A percentile compares a stretch with the other conserved stretches of the same genome.
Conservation (phyloP, 2,329 filamentous ascomycete genomes). For the Ascochyta rabiei region DNA sequence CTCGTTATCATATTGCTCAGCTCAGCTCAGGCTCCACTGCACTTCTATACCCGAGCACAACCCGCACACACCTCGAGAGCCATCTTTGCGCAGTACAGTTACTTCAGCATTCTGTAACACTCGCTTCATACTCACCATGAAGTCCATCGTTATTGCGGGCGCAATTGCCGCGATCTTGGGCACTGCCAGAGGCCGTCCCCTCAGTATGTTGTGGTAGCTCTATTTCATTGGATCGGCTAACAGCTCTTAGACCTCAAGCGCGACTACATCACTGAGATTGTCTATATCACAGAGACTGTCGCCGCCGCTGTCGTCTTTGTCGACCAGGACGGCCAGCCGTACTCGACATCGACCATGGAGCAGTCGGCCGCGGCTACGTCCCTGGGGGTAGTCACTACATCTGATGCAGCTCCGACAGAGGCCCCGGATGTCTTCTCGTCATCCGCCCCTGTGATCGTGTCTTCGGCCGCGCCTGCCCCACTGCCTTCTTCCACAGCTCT, state of each 20-base stretch:
- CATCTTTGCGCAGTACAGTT: slow-evolving; percentile 27
- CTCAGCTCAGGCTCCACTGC: slow-evolving; percentile 5
- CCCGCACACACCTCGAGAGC: slow-evolving; percentile 11
- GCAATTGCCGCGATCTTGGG: slow-evolving; percentile 48
- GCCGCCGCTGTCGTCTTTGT: slow-evolving; percentile 42
- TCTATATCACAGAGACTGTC: slow-evolving; percentile 39
- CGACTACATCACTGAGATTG: slow-evolving; percentile 38
- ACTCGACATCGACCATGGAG: slow-evolving; percentile 30
- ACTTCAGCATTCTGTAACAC: slow-evolving; percentile 38
- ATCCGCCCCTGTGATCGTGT: slow-evolving; percentile 4
- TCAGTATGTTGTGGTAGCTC: slow-evolving; percentile 29
- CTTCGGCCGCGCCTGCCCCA: slow-evolving; percentile 13
- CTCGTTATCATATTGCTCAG: slow-evolving; percentile 24
- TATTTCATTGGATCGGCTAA: slow-evolving; percentile 13
- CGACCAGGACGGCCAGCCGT: slow-evolving; percentile 38
- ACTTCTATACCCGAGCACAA: slow-evolving; percentile 11
- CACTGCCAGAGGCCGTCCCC: slow-evolving; percentile 53
- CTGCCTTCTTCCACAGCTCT: slow-evolving; percentile 8
- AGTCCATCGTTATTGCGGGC: slow-evolving; percentile 48
- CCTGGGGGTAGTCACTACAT: slow-evolving; percentile 15
- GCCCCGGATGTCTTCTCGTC: slow-evolving; percentile 11
- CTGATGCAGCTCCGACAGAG: slow-evolving; percentile 18
- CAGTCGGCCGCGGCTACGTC: slow-evolving; percentile 10
- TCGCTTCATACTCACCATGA: slow-evolving; percentile 52
- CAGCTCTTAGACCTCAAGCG: slow-evolving; percentile 36